These are phyloP conservation scores for Talaromyces wortmannii DNA, from an alignment of 495 filamentous ascomycete genomes.

Conservation along the genomic window DNA sequence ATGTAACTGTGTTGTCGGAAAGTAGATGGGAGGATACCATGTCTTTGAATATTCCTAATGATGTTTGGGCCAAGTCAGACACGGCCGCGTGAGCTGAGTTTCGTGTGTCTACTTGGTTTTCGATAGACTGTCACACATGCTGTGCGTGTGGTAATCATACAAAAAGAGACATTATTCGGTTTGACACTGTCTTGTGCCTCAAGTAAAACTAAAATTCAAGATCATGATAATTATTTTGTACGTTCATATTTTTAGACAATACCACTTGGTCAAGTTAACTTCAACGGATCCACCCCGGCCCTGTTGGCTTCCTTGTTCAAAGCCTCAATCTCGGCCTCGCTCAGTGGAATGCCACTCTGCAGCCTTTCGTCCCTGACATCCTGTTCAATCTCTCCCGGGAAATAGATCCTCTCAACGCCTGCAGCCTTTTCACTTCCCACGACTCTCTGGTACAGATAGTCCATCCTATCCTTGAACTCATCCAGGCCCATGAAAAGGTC, in stretches of 20 bases:
- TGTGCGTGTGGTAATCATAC: no score
- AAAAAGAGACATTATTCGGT: no score
- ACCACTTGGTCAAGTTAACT: not conserved
- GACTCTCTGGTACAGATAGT: constrained; percentile 58
- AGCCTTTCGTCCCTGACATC: constrained; percentile 48
- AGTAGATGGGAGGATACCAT: no score
- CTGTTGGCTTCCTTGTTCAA: constrained; percentile 61
- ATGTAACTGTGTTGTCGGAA: no score
- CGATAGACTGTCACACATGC: no score
- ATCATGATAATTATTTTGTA: no score
- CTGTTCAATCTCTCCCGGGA: constrained; percentile 73
- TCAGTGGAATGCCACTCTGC: constrained; percentile 57
- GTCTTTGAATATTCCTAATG: no score
- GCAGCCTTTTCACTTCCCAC: constrained; percentile 57
- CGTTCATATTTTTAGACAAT: not conserved
- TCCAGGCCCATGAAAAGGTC: constrained; percentile 68
- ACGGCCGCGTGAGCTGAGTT: no score
- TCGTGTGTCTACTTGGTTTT: no score
- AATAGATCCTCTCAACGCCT: constrained; percentile 71
- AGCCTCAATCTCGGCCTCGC: constrained; percentile 54
- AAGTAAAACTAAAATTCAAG: no score
- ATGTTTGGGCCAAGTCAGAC: no score
- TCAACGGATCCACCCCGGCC: constrained; percentile 30
- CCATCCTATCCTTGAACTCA: constrained; percentile 65
- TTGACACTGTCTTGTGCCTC: no score